These are phyloP conservation scores for Boletus sp. DNA, from an alignment of 768 basidiomycete genomes.

Conservation along the genomic window DNA sequence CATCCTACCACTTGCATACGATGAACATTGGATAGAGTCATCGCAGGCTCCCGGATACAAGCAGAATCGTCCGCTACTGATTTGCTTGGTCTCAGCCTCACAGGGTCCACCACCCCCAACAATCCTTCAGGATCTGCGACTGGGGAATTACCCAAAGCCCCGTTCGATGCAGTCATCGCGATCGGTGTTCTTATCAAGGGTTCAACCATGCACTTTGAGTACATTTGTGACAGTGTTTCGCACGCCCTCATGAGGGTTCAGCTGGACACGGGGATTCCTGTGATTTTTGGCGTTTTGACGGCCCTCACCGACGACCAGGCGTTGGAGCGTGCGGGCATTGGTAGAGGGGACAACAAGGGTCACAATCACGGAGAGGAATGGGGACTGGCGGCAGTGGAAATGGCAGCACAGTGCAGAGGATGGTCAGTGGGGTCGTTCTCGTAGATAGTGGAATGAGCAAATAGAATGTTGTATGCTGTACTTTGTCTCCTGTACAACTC, in stretches of 20 bases:
- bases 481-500: background rate
- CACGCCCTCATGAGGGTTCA: constrained; percentile 94
- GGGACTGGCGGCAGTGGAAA: constrained; percentile 95
- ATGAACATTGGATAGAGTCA: constrained; percentile 54
- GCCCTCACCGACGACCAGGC: constrained; percentile 93
- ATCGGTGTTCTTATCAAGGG: constrained; percentile 99
- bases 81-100: constrained; percentile 57
- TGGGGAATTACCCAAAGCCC: constrained; percentile 46
- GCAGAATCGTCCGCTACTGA: constrained; percentile 75
- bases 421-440: constrained; percentile 71
- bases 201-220: constrained; percentile 98
- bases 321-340: constrained; percentile 88
- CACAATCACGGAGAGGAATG: constrained; percentile 99
- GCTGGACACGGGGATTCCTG: constrained; percentile 88
- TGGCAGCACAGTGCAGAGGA: constrained; percentile 62
- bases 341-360: constrained; percentile 61
- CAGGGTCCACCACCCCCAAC: constrained; percentile 34
- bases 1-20: background rate
- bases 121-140: constrained; percentile 21
- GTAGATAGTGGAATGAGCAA: constrained; percentile 4
- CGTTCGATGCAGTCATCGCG: constrained; percentile 95
- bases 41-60: constrained; percentile 83
- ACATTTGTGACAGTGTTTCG: constrained; percentile 92
- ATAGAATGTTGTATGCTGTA: constrained; percentile 8
- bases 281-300: constrained; percentile 96